A percentile compares a stretch with the other conserved stretches of the same genome.
Evolutionary conservation across 2,329 filamentous ascomycete species (phyloP).

Genomic region (Penicillium rolfsii): DNA sequence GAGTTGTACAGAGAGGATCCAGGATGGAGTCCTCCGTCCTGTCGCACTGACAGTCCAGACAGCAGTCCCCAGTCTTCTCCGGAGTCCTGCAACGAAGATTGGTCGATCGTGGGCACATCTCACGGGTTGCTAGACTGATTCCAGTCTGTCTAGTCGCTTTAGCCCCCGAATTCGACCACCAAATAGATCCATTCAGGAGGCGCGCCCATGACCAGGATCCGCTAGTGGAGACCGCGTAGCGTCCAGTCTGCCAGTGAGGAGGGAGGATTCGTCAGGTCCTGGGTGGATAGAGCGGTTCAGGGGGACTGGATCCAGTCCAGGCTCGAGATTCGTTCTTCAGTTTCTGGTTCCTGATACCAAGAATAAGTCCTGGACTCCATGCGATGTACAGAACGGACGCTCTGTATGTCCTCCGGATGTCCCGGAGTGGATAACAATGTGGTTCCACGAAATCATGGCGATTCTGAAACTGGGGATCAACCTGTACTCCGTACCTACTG

Average conservation of each 20-base stretch:
- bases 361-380: too few relatives aligned
- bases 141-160: too few relatives aligned
- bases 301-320: slow-evolving; percentile 4
- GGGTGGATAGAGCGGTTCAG: slow-evolving; percentile 11
- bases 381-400: too few relatives aligned
- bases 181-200: slow-evolving; percentile 2
- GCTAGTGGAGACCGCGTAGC: slow-evolving; percentile 21
- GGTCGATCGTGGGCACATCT: slow-evolving; percentile 10
- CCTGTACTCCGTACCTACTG: too few relatives aligned
- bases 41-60: background rate
- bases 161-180: background rate
- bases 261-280: slow-evolving; percentile 24
- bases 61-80: background rate
- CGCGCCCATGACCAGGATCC: slow-evolving; percentile 3
- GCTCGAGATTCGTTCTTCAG: too few relatives aligned
- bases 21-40: too few relatives aligned
- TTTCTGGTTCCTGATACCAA: too few relatives aligned
- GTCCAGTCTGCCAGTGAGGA: slow-evolving; percentile 21
- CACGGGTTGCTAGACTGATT: background rate
- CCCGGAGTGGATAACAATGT: background rate
- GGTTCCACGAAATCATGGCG: background rate
- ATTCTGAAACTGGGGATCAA: too few relatives aligned
- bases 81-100: slow-evolving; percentile 1
- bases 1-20: background rate
- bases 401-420: background rate